Percentiles rank a stretch among this genome's conserved stretches.
These are phyloP conservation scores for Botryotinia globosa DNA, from an alignment of 2,329 filamentous ascomycete species.

Conservation along the genomic window DNA sequence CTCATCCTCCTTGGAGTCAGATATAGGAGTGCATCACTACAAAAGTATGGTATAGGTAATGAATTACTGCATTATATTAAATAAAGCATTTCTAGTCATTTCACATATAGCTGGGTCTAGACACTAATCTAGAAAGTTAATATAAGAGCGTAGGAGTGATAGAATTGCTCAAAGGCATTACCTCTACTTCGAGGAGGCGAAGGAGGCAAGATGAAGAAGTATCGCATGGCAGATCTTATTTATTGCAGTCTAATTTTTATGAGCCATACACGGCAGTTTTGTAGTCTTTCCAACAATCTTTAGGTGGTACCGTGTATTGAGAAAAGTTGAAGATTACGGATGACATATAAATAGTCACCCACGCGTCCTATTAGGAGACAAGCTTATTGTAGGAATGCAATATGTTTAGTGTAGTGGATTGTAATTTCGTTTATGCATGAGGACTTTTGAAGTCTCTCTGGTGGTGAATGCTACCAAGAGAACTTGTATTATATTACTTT, in stretches of 20 bases:
- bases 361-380: too few relatives aligned
- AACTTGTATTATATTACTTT: too few relatives aligned
- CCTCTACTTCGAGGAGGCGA: background rate
- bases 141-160: background rate
- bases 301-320: background rate
- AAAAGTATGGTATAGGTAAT: rapidly evolving
- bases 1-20: background rate
- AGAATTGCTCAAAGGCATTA: background rate
- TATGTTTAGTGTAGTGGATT: too few relatives aligned
- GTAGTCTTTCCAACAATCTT: rapidly evolving
- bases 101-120: rapidly evolving
- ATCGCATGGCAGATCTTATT: rapidly evolving
- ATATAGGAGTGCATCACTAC: background rate
- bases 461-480: rapidly evolving
- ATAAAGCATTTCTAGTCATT: rapidly evolving
- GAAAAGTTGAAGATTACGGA: background rate
- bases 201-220: background rate
- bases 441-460: too few relatives aligned
- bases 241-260: too few relatives aligned
- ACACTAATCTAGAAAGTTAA: background rate
- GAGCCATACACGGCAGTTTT: background rate
- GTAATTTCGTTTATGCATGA: too few relatives aligned
- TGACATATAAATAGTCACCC: background rate
- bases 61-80: background rate
- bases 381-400: too few relatives aligned